Evolutionary conservation across 1,284 basidiomycete genomes (phyloP), one percentile per base, ranked within the genome.

Genomic region (Cystobasidium sp.): DNA sequence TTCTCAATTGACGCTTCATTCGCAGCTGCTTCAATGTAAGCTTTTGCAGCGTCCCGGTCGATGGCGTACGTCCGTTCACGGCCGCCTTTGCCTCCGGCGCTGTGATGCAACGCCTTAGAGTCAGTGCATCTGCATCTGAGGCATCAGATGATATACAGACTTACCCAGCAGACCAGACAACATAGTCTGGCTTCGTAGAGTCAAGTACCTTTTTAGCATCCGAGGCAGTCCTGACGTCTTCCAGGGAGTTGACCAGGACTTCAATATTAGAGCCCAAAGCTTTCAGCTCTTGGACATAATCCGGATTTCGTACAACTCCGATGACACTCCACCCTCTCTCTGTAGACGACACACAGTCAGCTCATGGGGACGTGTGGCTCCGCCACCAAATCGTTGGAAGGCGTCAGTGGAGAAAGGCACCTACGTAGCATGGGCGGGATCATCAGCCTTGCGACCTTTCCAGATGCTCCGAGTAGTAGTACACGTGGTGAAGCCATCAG

Each of bases 41-140:
- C 61, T 61, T 61, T 68, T 7, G 61, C 68, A 7, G 53, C 63
- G 20, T 88, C 86, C 78, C 88, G 88, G 80, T 92, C 91, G 10
- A 92, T 90, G 31, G 84, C 85, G 77, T 86, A 86, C 0, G 88
- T 90, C 44, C 90, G 82, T 74, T 89, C 88, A 10, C 84, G 82
- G 0, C 87, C 77, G 7, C 88, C 89, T 78, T 89, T 88, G 0
- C 88, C 89, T 0, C 89, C 90, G 0, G 90, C 88, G 1, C 90
- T 90, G 0, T 89, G 18, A 56, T 12, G n/a, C n/a, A 4, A 14
- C 8, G 47, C 22, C 18, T 53, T 39, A 53, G 16, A 22, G n/a
- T 62, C 49, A 72, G 46, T 8, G 16, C 39, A 14, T 55, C 16
- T n/a, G 14, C n/a, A 37, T 66, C 20, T 63, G 18, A 22, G 14